Percentiles rank a stretch among this genome's conserved stretches.
phyloP scores from a whole-genome alignment of 768 basidiomycete species.

The Leucosporidium scottii region DNA sequence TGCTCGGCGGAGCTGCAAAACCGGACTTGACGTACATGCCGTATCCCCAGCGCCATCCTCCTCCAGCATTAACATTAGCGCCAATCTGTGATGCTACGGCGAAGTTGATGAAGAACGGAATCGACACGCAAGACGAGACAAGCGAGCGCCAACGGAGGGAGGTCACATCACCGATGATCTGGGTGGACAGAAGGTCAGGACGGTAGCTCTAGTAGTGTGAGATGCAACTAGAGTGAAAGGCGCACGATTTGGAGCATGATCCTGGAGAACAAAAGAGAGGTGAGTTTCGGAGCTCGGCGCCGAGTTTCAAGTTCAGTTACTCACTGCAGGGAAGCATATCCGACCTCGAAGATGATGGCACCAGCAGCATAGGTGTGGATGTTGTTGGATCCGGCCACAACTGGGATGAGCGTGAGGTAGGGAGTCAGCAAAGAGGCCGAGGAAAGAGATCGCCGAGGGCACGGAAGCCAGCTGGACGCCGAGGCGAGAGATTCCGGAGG shows the following conservation, averaged over 20 bases:
- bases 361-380: conserved; percentile 40
- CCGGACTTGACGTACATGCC: conserved; percentile 33
- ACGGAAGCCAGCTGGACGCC: too few species aligned
- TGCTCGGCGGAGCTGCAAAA: neutral
- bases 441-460: neutral
- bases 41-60: conserved; percentile 45
- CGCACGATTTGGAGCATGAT: neutral
- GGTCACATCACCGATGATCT: conserved; percentile 46
- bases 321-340: conserved; percentile 43
- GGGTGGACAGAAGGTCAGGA: neutral
- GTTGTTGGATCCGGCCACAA: conserved; percentile 37
- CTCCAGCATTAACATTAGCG: conserved; percentile 23
- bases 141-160: conserved; percentile 44
- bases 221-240: neutral
- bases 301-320: conserved; percentile 40
- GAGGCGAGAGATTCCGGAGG: too few species aligned
- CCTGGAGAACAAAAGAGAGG: neutral
- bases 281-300: neutral
- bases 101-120: conserved; percentile 42
- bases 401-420: neutral
- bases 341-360: conserved; percentile 35
- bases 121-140: conserved; percentile 19
- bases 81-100: conserved; percentile 45
- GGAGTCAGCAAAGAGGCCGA: neutral
- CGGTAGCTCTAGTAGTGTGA: too few species aligned